Conservation (phyloP, 805 yeast species). For the Ogataea nitratoaversa region DNA sequence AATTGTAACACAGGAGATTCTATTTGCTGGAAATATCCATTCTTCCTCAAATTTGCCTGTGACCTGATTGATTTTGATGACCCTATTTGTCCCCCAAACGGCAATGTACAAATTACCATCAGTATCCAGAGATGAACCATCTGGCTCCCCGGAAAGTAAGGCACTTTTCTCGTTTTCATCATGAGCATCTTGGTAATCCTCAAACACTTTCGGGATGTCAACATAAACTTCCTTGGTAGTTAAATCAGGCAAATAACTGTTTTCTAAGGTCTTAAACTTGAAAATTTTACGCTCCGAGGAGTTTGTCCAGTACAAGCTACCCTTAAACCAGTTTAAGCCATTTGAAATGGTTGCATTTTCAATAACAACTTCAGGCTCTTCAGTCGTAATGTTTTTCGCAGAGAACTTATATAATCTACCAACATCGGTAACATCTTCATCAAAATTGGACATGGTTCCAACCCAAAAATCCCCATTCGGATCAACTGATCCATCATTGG, state of each 20-base stretch:
- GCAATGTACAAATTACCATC: constrained; percentile 59
- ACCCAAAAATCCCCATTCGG: constrained; percentile 74
- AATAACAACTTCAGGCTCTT: constrained; percentile 29
- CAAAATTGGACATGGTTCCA: constrained; percentile 63
- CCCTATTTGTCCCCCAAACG: constrained; percentile 56
- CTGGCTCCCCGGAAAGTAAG: constrained; percentile 59
- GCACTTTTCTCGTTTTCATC: constrained; percentile 14
- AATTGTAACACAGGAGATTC: constrained; percentile 63
- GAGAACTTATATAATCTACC: constrained; percentile 53
- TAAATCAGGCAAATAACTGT: constrained; percentile 28
- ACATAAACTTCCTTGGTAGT: constrained; percentile 38
- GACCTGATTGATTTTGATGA: constrained; percentile 45
- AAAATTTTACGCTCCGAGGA: constrained; percentile 45
- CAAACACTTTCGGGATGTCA: constrained; percentile 23
- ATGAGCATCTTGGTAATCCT: constrained; percentile 3
- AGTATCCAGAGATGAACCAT: constrained; percentile 64
- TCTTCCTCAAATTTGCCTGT: constrained; percentile 49
- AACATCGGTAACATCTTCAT: constrained; percentile 32
- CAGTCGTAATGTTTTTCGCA: constrained; percentile 25
- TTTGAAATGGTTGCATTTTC: constrained; percentile 57
- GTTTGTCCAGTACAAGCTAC: constrained; percentile 49
- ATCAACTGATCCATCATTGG: constrained; percentile 82
- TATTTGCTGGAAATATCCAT: constrained; percentile 52
- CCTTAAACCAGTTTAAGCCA: constrained; percentile 58
- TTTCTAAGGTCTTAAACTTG: constrained; percentile 37